Percentiles rank a stretch among this genome's conserved stretches.
Evolutionary conservation across 1,139 yeast genomes (phyloP).

Genomic region (Groenewaldozyma sp.): DNA sequence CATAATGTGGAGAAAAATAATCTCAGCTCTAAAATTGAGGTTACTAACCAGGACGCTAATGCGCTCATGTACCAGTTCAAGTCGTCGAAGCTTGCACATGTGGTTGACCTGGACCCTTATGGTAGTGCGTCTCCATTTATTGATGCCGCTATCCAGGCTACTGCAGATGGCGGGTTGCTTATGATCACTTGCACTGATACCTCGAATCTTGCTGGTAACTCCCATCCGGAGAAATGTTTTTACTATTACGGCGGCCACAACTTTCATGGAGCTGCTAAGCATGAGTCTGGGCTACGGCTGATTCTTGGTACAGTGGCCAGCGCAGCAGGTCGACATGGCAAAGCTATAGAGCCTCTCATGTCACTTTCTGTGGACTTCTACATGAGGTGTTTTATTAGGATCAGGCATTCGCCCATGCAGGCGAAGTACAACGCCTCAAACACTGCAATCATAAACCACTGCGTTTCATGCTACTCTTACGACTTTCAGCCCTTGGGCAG

Average conservation of each 20-base stretch:
- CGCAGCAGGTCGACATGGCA: slow-evolving; percentile 85
- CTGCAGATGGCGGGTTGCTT: slow-evolving; percentile 73
- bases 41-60: slow-evolving; percentile 84
- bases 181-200: slow-evolving; percentile 94
- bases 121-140: slow-evolving; percentile 95
- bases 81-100: slow-evolving; percentile 42
- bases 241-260: slow-evolving; percentile 93
- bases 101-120: slow-evolving; percentile 91
- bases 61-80: slow-evolving; percentile 57
- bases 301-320: slow-evolving; percentile 67
- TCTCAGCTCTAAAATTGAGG: slow-evolving; percentile 43
- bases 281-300: slow-evolving; percentile 84
- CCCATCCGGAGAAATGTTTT: slow-evolving; percentile 94
- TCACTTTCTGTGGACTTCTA: slow-evolving; percentile 86
- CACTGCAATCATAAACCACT: slow-evolving; percentile 71
- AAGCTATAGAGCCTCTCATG: slow-evolving; percentile 76
- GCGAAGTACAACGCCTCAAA: slow-evolving; percentile 64
- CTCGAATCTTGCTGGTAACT: slow-evolving; percentile 90
- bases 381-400: slow-evolving; percentile 73
- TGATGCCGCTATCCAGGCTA: slow-evolving; percentile 77
- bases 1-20: slow-evolving; percentile 62
- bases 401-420: slow-evolving; percentile 63
- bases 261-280: slow-evolving; percentile 72
- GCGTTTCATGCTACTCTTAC: slow-evolving; percentile 79
- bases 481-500: slow-evolving; percentile 64